phyloP scores from a whole-genome alignment of 768 basidiomycete species.

The Lentinula boryana region DNA sequence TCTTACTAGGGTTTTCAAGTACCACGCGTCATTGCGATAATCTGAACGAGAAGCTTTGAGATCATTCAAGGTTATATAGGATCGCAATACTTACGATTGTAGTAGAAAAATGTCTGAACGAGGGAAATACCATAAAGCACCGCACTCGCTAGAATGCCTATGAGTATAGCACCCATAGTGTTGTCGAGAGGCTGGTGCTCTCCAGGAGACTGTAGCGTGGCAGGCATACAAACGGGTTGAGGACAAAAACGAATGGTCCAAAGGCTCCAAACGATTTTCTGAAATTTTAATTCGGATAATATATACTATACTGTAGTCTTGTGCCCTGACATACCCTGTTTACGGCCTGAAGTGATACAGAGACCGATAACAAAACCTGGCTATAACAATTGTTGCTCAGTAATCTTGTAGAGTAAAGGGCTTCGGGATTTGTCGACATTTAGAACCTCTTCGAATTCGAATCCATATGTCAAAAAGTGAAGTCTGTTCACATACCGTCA shows the following conservation, averaged over 20 bases:
- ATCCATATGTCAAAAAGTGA: not conserved
- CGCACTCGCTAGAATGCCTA: constrained; percentile 27
- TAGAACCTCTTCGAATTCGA: not conserved
- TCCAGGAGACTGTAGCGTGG: not conserved
- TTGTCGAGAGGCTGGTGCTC: not conserved
- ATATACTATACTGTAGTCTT: not conserved
- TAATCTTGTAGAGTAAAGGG: not conserved
- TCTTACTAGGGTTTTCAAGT: constrained; percentile 7
- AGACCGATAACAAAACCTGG: not conserved
- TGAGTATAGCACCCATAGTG: constrained; percentile 39
- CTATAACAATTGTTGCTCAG: not conserved
- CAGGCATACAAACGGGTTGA: not conserved
- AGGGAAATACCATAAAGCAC: constrained; percentile 9
- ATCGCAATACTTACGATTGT: constrained; percentile 1
- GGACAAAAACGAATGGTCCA: not conserved
- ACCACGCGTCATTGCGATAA: constrained; percentile 8
- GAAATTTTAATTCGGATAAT: not conserved
- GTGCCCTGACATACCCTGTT: not conserved
- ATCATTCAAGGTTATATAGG: not conserved
- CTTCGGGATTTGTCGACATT: not conserved
- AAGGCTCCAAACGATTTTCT: not conserved
- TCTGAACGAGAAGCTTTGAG: not conserved
- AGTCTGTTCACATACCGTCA: not conserved
- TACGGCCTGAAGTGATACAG: not conserved
- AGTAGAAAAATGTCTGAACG: constrained; percentile 10